A percentile compares a stretch with the other conserved stretches of the same genome.
Conservation (phyloP, 805 yeast genomes). For the Dipodascus albidus region DNA sequence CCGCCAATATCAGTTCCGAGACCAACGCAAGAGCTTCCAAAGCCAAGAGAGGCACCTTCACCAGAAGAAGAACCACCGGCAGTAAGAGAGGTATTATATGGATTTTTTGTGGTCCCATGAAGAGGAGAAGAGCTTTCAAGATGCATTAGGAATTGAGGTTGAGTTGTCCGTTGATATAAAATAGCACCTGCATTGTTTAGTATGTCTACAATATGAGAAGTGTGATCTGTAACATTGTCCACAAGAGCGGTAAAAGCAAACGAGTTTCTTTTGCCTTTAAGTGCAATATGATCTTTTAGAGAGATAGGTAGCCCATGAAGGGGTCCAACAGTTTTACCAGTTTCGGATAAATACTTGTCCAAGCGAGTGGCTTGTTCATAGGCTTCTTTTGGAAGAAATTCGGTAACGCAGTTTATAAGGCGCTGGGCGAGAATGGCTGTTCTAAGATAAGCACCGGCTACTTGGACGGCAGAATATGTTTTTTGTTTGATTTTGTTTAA, state of each 20-base stretch:
- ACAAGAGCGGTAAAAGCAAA: conserved; percentile 15
- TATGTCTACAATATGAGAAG: conserved; percentile 29
- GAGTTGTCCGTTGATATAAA: conserved; percentile 43
- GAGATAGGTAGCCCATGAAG: conserved; percentile 57
- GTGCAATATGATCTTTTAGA: conserved; percentile 18
- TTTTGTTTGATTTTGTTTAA: conserved; percentile 30
- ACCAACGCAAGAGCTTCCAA: conserved; percentile 37
- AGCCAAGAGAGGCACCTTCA: conserved; percentile 36
- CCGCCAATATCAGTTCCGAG: conserved; percentile 46
- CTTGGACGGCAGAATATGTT: conserved; percentile 34
- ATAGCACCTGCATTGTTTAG: conserved; percentile 40
- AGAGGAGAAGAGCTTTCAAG: conserved; percentile 36
- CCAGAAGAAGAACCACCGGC: conserved; percentile 48
- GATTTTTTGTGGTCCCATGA: conserved; percentile 37
- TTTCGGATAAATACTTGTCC: conserved; percentile 36
- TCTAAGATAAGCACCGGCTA: conserved; percentile 42
- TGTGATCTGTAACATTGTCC: conserved; percentile 26
- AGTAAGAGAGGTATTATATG: conserved; percentile 32
- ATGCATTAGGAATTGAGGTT: conserved; percentile 46
- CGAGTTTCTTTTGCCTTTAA: background rate
- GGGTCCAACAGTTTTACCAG: conserved; percentile 44
- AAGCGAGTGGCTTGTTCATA: conserved; percentile 37
- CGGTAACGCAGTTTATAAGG: conserved; percentile 41
- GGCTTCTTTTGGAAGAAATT: conserved; percentile 17
- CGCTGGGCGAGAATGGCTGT: conserved; percentile 49